Percentiles rank a stretch among this genome's conserved stretches.
These are phyloP conservation scores for Colletotrichum simmondsii DNA, from an alignment of 2,329 filamentous ascomycete species.

Conservation along the genomic window DNA sequence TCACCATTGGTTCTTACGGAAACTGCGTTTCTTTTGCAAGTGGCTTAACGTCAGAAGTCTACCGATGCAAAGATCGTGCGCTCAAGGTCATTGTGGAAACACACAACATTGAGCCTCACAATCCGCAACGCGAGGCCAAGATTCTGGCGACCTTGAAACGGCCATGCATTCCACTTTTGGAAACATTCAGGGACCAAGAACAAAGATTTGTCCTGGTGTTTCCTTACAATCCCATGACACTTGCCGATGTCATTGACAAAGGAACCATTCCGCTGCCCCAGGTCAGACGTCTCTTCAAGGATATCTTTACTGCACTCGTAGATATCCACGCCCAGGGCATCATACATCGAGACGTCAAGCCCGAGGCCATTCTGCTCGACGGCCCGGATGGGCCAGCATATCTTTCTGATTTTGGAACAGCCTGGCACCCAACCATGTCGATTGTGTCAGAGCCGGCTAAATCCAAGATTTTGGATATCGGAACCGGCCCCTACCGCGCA, in stretches of 20 bases:
- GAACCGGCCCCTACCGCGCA: slow-evolving; percentile 89
- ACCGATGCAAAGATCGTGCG: slow-evolving; percentile 73
- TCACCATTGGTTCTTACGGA: slow-evolving; percentile 63
- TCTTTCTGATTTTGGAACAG: slow-evolving; percentile 91
- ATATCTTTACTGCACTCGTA: slow-evolving; percentile 77
- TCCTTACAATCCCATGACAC: slow-evolving; percentile 81
- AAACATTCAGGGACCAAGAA: slow-evolving; percentile 77
- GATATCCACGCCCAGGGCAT: slow-evolving; percentile 81
- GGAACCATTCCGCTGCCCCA: slow-evolving; percentile 45
- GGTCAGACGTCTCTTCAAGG: slow-evolving; percentile 62
- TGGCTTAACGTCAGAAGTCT: slow-evolving; percentile 87
- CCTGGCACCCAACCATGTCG: slow-evolving; percentile 77
- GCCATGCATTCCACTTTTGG: slow-evolving; percentile 73
- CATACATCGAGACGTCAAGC: slow-evolving; percentile 94
- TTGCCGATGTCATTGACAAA: slow-evolving; percentile 73
- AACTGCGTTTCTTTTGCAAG: slow-evolving; percentile 66
- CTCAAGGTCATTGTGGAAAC: slow-evolving; percentile 88
- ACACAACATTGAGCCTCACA: slow-evolving; percentile 81
- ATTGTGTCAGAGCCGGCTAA: slow-evolving; percentile 70
- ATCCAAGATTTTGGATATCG: slow-evolving; percentile 89
- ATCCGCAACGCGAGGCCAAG: slow-evolving; percentile 81
- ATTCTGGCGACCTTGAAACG: slow-evolving; percentile 72
- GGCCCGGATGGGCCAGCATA: slow-evolving; percentile 77
- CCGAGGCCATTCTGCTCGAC: slow-evolving; percentile 83
- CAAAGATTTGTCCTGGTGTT: slow-evolving; percentile 84